Conservation (phyloP, 1,284 basidiomycete species). For the Taiwanofungus camphoratus region DNA sequence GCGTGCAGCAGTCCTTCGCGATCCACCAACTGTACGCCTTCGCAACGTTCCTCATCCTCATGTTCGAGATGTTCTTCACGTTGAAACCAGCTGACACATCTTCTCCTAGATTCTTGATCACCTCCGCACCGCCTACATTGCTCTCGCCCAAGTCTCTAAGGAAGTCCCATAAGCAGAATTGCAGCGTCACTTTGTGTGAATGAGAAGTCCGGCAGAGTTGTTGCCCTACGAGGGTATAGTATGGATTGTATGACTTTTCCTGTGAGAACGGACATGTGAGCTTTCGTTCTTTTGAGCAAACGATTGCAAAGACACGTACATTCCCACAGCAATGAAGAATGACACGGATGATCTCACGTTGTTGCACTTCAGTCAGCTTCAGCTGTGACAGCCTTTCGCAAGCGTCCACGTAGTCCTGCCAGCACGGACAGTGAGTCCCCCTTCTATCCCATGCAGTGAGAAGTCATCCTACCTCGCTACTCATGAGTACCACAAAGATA, state of each 20-base stretch:
- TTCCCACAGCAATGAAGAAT: constrained; percentile 91
- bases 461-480: constrained; percentile 68
- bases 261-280: constrained; percentile 33
- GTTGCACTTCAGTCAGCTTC: constrained; percentile 84
- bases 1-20: constrained; percentile 63
- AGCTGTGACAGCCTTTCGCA: constrained; percentile 82
- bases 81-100: constrained; percentile 42
- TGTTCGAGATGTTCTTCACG: constrained; percentile 51
- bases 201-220: constrained; percentile 71
- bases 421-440: neutral
- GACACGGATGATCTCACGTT: constrained; percentile 91
- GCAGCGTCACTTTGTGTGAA: constrained; percentile 87
- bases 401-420: constrained; percentile 89
- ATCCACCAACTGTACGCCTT: constrained; percentile 83
- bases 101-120: constrained; percentile 60
- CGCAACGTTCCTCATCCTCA: constrained; percentile 61
- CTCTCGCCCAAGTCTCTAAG: constrained; percentile 86
- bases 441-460: too few relatives aligned
- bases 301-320: constrained; percentile 56
- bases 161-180: constrained; percentile 98
- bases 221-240: constrained; percentile 85
- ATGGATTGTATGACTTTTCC: constrained; percentile 94
- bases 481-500: constrained; percentile 93
- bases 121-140: constrained; percentile 74
- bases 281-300: too few relatives aligned